phyloP scores from a whole-genome alignment of 106 monocot genomes.

The Alisma plantagoaquatica region DNA sequence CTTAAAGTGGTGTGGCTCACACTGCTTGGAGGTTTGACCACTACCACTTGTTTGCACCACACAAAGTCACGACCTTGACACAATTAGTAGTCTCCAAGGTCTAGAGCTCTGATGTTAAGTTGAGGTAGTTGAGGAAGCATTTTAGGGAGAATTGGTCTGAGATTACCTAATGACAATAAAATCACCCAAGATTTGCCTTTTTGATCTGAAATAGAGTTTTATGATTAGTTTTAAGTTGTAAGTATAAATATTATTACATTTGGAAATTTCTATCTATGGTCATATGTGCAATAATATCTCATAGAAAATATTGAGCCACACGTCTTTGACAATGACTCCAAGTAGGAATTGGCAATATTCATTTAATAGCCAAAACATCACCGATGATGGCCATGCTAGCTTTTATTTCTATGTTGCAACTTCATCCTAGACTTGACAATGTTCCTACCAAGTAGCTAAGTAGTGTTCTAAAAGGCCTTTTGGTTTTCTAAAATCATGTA shows the following conservation, averaged over 20 bases:
- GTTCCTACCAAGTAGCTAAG: too few species aligned
- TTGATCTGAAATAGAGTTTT: constrained; percentile 27
- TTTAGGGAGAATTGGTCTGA: constrained; percentile 82
- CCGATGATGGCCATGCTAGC: constrained; percentile 87
- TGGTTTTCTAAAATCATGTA: too few species aligned
- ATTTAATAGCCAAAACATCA: constrained; percentile 74
- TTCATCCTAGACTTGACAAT: constrained; percentile 49
- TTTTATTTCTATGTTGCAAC: constrained; percentile 66
- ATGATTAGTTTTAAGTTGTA: too few species aligned
- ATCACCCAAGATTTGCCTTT: constrained; percentile 68
- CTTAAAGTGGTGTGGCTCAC: constrained; percentile 14
- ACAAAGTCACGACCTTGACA: constrained; percentile 57
- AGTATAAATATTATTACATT: too few species aligned
- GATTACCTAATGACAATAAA: constrained; percentile 58
- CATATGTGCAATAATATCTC: too few species aligned
- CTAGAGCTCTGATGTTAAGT: constrained; percentile 74
- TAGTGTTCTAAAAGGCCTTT: too few species aligned
- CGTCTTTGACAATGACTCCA: constrained; percentile 79
- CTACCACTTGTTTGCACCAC: constrained; percentile 47
- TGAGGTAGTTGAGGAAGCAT: constrained; percentile 74
- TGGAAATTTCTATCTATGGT: too few species aligned
- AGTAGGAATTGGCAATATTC: constrained; percentile 63
- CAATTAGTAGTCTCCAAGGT: constrained; percentile 84
- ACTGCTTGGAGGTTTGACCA: constrained; percentile 20
- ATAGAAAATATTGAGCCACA: background rate